phyloP scores from a whole-genome alignment of 2,329 filamentous ascomycete genomes.

The Knoxdaviesia capensis region DNA sequence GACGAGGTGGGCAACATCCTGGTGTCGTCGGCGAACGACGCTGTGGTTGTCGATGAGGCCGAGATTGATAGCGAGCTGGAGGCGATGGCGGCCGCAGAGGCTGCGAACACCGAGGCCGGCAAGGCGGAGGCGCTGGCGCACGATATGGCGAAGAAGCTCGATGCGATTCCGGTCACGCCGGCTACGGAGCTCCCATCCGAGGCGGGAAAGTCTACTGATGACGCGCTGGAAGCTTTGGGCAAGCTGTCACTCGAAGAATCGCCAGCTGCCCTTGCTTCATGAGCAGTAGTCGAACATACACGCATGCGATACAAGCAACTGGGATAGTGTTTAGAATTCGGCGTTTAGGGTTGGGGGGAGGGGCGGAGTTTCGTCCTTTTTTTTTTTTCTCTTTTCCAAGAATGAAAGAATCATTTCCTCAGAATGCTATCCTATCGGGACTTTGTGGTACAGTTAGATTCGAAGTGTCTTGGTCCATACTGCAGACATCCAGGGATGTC shows the following conservation, averaged over 20 bases:
- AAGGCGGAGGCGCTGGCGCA: slow-evolving; percentile 20
- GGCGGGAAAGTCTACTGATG: slow-evolving; percentile 6
- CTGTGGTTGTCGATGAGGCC: slow-evolving; percentile 44
- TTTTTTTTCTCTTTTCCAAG: too few relatives aligned
- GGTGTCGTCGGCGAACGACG: slow-evolving; percentile 32
- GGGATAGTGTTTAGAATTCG: too few relatives aligned
- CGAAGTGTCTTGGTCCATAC: too few relatives aligned
- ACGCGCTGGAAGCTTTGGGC: slow-evolving; percentile 15
- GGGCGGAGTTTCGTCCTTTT: too few relatives aligned
- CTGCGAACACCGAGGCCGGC: slow-evolving; percentile 28
- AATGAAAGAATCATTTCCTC: too few relatives aligned
- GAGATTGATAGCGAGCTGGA: slow-evolving; percentile 82
- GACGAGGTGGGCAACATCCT: slow-evolving; percentile 70
- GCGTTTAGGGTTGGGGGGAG: too few relatives aligned
- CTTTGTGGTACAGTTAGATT: too few relatives aligned
- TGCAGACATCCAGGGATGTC: too few relatives aligned
- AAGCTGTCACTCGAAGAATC: slow-evolving; percentile 17
- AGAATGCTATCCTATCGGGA: too few relatives aligned
- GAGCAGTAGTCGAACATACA: too few relatives aligned
- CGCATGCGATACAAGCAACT: too few relatives aligned
- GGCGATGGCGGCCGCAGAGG: slow-evolving; percentile 43
- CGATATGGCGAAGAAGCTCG: slow-evolving; percentile 26
- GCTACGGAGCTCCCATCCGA: background rate
- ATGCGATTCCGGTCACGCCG: slow-evolving; percentile 8
- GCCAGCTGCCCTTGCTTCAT: too few relatives aligned